Evolutionary conservation across 2,329 filamentous ascomycete species (phyloP).

Genomic region (Epichloe festucae): DNA sequence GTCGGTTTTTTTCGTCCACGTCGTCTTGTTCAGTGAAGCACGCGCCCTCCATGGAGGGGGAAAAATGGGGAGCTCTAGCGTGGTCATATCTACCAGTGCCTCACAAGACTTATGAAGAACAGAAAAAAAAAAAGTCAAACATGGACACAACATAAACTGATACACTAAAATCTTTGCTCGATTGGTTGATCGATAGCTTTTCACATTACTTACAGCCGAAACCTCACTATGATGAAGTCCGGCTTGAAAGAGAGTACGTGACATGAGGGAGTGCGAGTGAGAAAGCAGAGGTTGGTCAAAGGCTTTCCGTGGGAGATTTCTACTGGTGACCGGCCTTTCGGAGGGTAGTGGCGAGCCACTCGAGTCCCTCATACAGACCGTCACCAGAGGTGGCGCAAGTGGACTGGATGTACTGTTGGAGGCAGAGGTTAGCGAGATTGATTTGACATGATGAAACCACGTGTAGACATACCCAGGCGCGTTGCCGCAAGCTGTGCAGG

Average conservation of each 20-base stretch:
- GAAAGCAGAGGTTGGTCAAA: constrained; percentile 20
- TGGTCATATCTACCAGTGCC: constrained; percentile 6
- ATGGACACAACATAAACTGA: constrained; percentile 28
- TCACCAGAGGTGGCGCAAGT: constrained; percentile 98
- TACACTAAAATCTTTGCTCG: constrained; percentile 30
- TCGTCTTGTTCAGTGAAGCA: not conserved
- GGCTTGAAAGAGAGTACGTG: constrained; percentile 26
- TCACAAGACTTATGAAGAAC: constrained; percentile 15
- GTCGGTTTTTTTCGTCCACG: not conserved
- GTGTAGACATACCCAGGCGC: constrained; percentile 74
- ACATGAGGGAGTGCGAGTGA: constrained; percentile 24
- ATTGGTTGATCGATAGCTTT: constrained; percentile 41
- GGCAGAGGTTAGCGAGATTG: constrained; percentile 5
- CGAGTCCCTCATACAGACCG: constrained; percentile 98
- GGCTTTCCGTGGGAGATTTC: constrained; percentile 28
- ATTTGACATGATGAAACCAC: not conserved
- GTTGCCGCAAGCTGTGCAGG: constrained; percentile 96
- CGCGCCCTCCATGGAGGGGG: not conserved
- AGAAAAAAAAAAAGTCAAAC: constrained; percentile 11
- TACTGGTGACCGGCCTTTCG: constrained; percentile 60
- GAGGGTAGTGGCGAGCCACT: constrained; percentile 77
- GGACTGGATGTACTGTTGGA: constrained; percentile 85
- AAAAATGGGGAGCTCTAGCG: not conserved
- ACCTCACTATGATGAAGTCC: constrained; percentile 31
- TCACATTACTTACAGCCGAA: constrained; percentile 49